phyloP scores from a whole-genome alignment of 1,139 yeast species.

The Pichia sp. region DNA sequence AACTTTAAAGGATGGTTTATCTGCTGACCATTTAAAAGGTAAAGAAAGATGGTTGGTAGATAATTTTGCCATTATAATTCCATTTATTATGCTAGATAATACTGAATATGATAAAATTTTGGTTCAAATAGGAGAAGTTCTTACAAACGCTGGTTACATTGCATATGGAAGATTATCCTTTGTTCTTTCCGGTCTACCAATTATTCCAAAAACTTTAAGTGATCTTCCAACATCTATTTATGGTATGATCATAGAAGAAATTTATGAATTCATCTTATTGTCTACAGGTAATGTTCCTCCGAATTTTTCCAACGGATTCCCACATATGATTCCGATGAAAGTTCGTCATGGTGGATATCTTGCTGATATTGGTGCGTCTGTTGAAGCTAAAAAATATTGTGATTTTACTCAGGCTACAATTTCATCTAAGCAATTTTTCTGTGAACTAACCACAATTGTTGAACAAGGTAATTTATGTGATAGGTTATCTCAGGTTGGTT shows the following conservation, averaged over 20 bases:
- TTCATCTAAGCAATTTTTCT: constrained; percentile 39
- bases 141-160: constrained; percentile 34
- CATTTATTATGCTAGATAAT: constrained; percentile 26
- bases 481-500: constrained; percentile 42
- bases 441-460: constrained; percentile 33
- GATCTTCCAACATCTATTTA: constrained; percentile 34
- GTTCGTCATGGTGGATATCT: constrained; percentile 56
- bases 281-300: constrained; percentile 28
- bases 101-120: constrained; percentile 39
- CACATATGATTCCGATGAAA: constrained; percentile 52
- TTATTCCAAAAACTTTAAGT: constrained; percentile 23
- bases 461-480: constrained; percentile 39
- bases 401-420: constrained; percentile 42
- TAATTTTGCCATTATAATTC: constrained; percentile 25
- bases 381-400: constrained; percentile 55
- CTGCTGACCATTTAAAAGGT: constrained; percentile 19
- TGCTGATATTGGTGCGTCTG: constrained; percentile 53
- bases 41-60: constrained; percentile 27
- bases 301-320: constrained; percentile 35
- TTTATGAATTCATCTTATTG: constrained; percentile 56
- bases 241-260: constrained; percentile 53
- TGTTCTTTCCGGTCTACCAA: constrained; percentile 28
- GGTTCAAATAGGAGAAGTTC: constrained; percentile 48
- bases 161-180: constrained; percentile 21
- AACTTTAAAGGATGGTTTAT: constrained; percentile 16